phyloP scores from a whole-genome alignment of 2,329 filamentous ascomycete species.

The Penicillium frequentans region DNA sequence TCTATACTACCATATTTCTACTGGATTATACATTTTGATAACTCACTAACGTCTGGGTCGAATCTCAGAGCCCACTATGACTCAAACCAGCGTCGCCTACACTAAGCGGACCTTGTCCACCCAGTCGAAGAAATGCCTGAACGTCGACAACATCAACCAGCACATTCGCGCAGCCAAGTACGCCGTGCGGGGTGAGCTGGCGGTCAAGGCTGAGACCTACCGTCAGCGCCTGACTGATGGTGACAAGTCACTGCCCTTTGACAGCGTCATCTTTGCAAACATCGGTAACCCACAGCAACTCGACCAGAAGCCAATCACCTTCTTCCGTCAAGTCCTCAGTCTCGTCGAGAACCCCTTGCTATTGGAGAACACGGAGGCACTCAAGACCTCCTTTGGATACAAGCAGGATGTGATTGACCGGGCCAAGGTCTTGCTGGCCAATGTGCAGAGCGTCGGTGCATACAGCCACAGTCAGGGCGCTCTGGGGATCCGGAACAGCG shows the following conservation, averaged over 20 bases:
- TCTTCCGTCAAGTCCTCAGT: constrained; percentile 95
- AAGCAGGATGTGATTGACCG: constrained; percentile 85
- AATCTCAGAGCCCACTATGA: constrained; percentile 29
- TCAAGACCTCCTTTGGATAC: constrained; percentile 76
- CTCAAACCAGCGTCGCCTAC: constrained; percentile 24
- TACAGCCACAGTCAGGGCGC: constrained; percentile 94
- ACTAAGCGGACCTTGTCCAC: constrained; percentile 48
- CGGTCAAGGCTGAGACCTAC: constrained; percentile 89
- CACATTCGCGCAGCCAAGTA: constrained; percentile 87
- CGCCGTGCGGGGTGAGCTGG: constrained; percentile 93
- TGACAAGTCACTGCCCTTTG: constrained; percentile 70
- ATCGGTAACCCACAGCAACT: constrained; percentile 99
- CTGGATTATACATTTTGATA: constrained; percentile 2
- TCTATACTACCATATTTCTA: background rate
- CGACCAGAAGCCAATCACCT: constrained; percentile 98
- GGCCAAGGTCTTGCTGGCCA: constrained; percentile 75
- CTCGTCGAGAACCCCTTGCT: constrained; percentile 86
- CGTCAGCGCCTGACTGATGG: constrained; percentile 65
- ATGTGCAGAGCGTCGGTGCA: constrained; percentile 88
- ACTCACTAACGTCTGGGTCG: constrained; percentile 16
- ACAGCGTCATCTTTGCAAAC: constrained; percentile 91
- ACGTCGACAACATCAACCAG: constrained; percentile 86
- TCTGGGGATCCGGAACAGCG: constrained; percentile 79
- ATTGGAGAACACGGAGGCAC: constrained; percentile 77
- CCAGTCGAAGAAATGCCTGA: constrained; percentile 54